Evolutionary conservation across 345 rosid species (phyloP).

Genomic region (Camelina sativa): DNA sequence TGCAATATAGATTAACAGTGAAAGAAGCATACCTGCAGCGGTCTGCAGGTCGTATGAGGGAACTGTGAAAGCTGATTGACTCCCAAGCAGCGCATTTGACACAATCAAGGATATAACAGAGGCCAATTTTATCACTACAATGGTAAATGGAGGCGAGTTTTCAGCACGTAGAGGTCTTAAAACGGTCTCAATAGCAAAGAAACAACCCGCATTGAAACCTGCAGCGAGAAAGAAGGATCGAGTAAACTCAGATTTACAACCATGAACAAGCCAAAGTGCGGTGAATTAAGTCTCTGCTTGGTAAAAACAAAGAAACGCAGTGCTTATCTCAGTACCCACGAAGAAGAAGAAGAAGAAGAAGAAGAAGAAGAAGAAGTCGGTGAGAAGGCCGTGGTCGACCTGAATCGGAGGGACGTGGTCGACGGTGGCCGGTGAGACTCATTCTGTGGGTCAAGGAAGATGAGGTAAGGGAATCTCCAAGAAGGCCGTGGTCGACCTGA

Average conservation of each 20-base stretch:
- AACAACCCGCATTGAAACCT: slow-evolving; percentile 99
- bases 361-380: too few relatives aligned
- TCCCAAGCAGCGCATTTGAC: slow-evolving; percentile 85
- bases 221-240: slow-evolving; percentile 15
- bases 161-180: slow-evolving; percentile 92
- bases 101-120: slow-evolving; percentile 95
- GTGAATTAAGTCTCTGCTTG: not conserved
- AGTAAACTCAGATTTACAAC: slow-evolving; percentile 11
- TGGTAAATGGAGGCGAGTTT: slow-evolving; percentile 95
- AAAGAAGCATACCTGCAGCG: slow-evolving; percentile 72
- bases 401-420: too few relatives aligned
- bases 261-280: not conserved
- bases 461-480: too few relatives aligned
- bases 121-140: slow-evolving; percentile 95
- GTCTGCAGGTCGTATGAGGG: slow-evolving; percentile 93
- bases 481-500: too few relatives aligned
- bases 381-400: too few relatives aligned
- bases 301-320: not conserved
- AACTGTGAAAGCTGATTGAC: slow-evolving; percentile 91
- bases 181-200: slow-evolving; percentile 97
- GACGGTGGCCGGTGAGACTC: too few relatives aligned
- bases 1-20: not conserved
- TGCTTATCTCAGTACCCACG: slow-evolving; percentile 23
- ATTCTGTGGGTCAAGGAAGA: too few relatives aligned
- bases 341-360: too few relatives aligned